Percentiles rank a stretch among this genome's conserved stretches.
Evolutionary conservation across 495 filamentous ascomycete genomes (phyloP).

Genomic region (Evansstolkia leycettana): DNA sequence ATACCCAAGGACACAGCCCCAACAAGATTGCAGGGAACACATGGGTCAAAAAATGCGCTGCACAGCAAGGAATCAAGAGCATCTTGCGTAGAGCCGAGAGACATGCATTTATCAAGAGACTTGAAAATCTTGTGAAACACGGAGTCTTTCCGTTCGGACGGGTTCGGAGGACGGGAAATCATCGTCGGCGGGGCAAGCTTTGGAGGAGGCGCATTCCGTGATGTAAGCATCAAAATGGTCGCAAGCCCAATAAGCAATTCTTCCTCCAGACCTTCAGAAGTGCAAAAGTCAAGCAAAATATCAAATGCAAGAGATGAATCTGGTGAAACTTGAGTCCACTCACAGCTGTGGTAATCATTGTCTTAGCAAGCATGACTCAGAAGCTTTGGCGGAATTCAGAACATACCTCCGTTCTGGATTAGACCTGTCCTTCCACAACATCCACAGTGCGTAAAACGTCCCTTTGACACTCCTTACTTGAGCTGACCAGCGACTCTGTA

Average conservation of each 20-base stretch:
- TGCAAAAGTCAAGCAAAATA: conserved; percentile 6
- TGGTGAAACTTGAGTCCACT: conserved; percentile 1
- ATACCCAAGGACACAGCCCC: conserved; percentile 7
- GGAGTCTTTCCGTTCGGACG: conserved; percentile 1
- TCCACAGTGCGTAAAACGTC: conserved; percentile 8
- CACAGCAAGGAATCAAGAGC: conserved; percentile 10
- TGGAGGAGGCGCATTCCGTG: conserved; percentile 2
- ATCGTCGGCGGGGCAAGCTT: conserved; percentile 4
- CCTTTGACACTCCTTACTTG: conserved; percentile 1
- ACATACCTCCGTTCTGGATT: no score
- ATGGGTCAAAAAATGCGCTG: conserved; percentile 11
- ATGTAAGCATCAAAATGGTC: conserved; percentile 3
- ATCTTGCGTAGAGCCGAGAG: conserved; percentile 7
- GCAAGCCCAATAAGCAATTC: conserved; percentile 6
- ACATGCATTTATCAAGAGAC: conserved; percentile 6
- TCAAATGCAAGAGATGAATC: conserved; percentile 7
- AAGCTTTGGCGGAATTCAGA: no score
- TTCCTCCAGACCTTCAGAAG: conserved; percentile 4
- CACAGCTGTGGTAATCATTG: neutral
- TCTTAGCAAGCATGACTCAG: no score
- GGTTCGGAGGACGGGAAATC: neutral
- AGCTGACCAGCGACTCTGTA: conserved; percentile 5
- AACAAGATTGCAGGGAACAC: conserved; percentile 9
- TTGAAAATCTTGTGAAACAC: conserved; percentile 3
- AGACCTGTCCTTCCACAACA: conserved; percentile 3